These are phyloP conservation scores for Ramaria sp. DNA, from an alignment of 768 basidiomycete genomes.

Conservation along the genomic window DNA sequence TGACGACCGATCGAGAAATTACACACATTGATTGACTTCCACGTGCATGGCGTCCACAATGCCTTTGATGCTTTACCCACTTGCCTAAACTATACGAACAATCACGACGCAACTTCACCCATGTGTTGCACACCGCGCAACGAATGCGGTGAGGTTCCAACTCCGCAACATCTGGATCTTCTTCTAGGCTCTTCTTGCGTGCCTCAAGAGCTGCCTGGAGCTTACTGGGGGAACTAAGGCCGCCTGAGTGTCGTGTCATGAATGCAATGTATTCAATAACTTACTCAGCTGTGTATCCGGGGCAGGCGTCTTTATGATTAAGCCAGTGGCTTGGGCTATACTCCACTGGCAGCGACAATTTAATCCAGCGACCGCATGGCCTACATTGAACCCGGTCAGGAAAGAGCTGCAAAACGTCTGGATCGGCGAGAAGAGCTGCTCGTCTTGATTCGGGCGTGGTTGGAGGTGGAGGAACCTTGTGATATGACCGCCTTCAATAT, in stretches of 20 bases:
- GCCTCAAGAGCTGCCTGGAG: too few species aligned
- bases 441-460: background rate
- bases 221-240: too few species aligned
- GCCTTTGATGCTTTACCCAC: too few species aligned
- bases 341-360: background rate
- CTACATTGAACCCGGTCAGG: constrained; percentile 3
- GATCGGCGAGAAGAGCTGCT: background rate
- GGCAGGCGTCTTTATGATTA: background rate
- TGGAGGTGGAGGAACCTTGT: background rate
- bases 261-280: background rate
- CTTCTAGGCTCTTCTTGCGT: too few species aligned
- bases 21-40: too few species aligned
- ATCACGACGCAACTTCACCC: too few species aligned
- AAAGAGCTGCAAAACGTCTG: background rate
- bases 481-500: background rate
- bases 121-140: background rate
- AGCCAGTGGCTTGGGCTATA: background rate
- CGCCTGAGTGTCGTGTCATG: background rate
- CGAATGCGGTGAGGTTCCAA: too few species aligned
- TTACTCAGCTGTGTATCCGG: background rate
- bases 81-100: too few species aligned
- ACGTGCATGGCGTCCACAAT: too few species aligned
- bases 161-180: too few species aligned
- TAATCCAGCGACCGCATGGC: background rate
- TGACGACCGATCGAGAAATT: too few species aligned